Percentiles rank a stretch among this genome's conserved stretches.
Evolutionary conservation across 768 basidiomycete genomes (phyloP).

Genomic region (Calvatia gigantea): DNA sequence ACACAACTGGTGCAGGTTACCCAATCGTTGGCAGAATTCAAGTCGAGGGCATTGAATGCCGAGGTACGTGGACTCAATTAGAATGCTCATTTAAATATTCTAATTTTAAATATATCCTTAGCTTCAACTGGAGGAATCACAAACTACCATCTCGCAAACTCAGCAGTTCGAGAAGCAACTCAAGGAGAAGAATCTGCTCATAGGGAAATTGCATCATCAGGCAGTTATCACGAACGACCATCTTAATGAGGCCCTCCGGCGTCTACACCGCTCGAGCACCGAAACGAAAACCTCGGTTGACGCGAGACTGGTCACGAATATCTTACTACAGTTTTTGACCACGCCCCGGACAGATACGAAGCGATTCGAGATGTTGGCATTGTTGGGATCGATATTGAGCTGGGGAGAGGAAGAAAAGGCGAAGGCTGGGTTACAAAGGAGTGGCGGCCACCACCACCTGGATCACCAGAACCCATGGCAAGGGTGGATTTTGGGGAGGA

Average conservation of each 20-base stretch:
- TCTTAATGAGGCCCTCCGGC: constrained; percentile 94
- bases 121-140: constrained; percentile 74
- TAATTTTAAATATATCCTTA: constrained; percentile 25
- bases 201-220: constrained; percentile 95
- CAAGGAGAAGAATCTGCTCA: constrained; percentile 92
- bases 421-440: constrained; percentile 80
- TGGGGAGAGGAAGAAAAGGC: constrained; percentile 93
- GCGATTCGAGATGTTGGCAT: constrained; percentile 92
- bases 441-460: constrained; percentile 25
- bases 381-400: constrained; percentile 85
- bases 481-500: constrained; percentile 40
- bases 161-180: constrained; percentile 83
- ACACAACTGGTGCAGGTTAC: constrained; percentile 66
- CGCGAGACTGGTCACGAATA: constrained; percentile 89
- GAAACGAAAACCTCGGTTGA: constrained; percentile 82
- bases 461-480: neutral
- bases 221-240: constrained; percentile 98
- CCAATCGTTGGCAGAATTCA: constrained; percentile 84
- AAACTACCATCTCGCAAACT: constrained; percentile 61
- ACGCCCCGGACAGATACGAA: constrained; percentile 92
- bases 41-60: constrained; percentile 81
- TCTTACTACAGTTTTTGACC: constrained; percentile 83
- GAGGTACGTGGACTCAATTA: constrained; percentile 53
- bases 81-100: constrained; percentile 4
- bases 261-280: constrained; percentile 80